Evolutionary conservation across 1,284 basidiomycete species (phyloP).

Genomic region (Ustilago xerochloae): DNA sequence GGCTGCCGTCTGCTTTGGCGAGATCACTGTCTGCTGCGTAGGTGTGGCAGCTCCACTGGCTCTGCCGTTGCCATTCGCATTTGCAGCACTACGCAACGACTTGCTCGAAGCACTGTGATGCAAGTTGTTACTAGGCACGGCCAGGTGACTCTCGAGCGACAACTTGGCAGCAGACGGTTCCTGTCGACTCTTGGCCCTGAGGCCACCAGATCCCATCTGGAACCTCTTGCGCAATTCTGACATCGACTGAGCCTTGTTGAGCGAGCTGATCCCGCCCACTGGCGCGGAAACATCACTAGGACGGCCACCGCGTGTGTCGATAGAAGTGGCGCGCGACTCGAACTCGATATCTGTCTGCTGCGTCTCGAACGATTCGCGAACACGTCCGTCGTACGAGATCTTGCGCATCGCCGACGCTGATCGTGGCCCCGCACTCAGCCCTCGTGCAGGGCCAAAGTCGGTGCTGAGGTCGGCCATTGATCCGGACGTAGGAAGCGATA

Average conservation of each 20-base stretch:
- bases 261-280: not conserved
- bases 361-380: constrained; percentile 45
- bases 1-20: not conserved
- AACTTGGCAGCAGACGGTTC: constrained; percentile 15
- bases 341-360: constrained; percentile 46
- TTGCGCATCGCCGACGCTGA: constrained; percentile 45
- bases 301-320: constrained; percentile 27
- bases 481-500: constrained; percentile 23
- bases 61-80: constrained; percentile 12
- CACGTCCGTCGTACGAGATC: constrained; percentile 35
- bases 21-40: not conserved
- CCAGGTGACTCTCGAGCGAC: constrained; percentile 26
- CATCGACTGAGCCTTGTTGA: constrained; percentile 38
- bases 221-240: constrained; percentile 37
- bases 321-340: constrained; percentile 42
- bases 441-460: constrained; percentile 21
- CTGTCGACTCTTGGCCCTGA: constrained; percentile 18
- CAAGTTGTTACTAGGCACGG: constrained; percentile 11
- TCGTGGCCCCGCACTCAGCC: constrained; percentile 20
- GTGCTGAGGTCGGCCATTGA: constrained; percentile 30
- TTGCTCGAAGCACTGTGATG: constrained; percentile 23
- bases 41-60: constrained; percentile 18
- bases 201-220: constrained; percentile 18
- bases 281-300: constrained; percentile 29
- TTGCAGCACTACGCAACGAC: constrained; percentile 15